These are phyloP conservation scores for Cladosporium colombiae DNA, from an alignment of 2,329 filamentous ascomycete genomes.

Conservation along the genomic window DNA sequence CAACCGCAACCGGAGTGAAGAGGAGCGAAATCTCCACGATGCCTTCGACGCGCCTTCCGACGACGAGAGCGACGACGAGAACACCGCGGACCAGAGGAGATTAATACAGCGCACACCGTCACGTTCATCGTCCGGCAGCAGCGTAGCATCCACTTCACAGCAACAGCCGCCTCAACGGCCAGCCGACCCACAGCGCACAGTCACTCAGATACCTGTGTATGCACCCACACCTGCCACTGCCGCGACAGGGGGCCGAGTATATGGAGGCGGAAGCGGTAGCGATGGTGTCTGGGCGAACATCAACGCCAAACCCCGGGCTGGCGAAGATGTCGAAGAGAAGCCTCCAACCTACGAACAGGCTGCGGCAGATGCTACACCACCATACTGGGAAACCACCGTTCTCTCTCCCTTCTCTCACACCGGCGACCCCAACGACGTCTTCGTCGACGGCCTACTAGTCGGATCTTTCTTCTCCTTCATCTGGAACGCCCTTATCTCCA, in stretches of 20 bases:
- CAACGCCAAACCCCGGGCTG: slow-evolving; percentile 82
- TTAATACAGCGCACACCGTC: slow-evolving; percentile 62
- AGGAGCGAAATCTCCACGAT: slow-evolving; percentile 83
- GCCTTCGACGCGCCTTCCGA: slow-evolving; percentile 72
- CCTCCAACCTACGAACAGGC: slow-evolving; percentile 99
- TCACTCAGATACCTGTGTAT: slow-evolving; percentile 58
- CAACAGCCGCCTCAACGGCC: slow-evolving; percentile 30
- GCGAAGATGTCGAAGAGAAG: slow-evolving; percentile 81
- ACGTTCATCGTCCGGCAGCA: slow-evolving; percentile 5
- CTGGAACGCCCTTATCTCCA: slow-evolving; percentile 95
- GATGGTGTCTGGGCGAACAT: slow-evolving; percentile 97
- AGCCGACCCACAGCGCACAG: slow-evolving; percentile 47
- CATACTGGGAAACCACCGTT: slow-evolving; percentile 99
- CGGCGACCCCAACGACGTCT: slow-evolving; percentile 89
- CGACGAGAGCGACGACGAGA: slow-evolving; percentile 68
- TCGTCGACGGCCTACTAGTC: slow-evolving; percentile 92
- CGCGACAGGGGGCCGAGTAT: slow-evolving; percentile 52
- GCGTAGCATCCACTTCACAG: slow-evolving; percentile 11
- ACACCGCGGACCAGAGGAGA: slow-evolving; percentile 71
- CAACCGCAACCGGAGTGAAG: slow-evolving; percentile 55
- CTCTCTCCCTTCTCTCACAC: slow-evolving; percentile 87
- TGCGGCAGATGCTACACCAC: slow-evolving; percentile 90
- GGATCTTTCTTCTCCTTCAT: slow-evolving; percentile 83
- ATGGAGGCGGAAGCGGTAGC: slow-evolving; percentile 71
- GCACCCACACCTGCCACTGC: slow-evolving; percentile 36